Evolutionary conservation across 23 red algal species (phyloP), one percentile per base, ranked within the genome.

Genomic region (Cyanidiococcus yangmingshanensis): DNA sequence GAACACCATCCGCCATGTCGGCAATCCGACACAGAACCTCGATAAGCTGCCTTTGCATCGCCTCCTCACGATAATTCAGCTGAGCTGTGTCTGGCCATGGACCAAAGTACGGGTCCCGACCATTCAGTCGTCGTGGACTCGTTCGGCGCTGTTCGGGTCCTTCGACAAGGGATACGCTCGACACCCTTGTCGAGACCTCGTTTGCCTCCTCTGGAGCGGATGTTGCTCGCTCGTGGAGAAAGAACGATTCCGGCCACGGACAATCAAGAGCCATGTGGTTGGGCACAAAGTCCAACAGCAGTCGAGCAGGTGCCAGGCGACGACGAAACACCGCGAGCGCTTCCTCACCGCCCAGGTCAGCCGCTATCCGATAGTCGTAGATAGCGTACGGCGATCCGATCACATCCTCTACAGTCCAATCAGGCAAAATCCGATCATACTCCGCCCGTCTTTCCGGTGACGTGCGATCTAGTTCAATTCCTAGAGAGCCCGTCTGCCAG

Each of bases 311-410:
- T 0, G 37, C 45, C 16, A 37, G 33, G 59, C 71, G 59, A 40
- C 79, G 29, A 41, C 83, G 59, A 51, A 86, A 79, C 2, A 38
- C 32, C 83, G 29, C 1, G 1, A 86, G 37, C 1, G 74, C 83
- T 1, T 26, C 0, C 2, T 86, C 75, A 36, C 83, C 83, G 3
- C 83, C 83, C 7, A 86, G 17, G 2, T 77, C 83, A 15, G 1
- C 37, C 37, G 41, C 79, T 0, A 86, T 75, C 39, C 58, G 51
- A 50, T 86, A 86, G 30, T 86, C 83, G 7, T 71, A 58, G 27
- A 86, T 75, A 3, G 83, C 83, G 59, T 86, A 86, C 58, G 83
- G 83, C 41, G 83, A 86, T 45, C 83, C 83, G 75, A 86, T 79
- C 37, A 86, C 68, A 37, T 86, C 83, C 0, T 78, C 83, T 27